Evolutionary conservation across 306 rosid species (phyloP), one percentile per base, ranked within the genome.

Genomic region (Ceratonia siliqua): DNA sequence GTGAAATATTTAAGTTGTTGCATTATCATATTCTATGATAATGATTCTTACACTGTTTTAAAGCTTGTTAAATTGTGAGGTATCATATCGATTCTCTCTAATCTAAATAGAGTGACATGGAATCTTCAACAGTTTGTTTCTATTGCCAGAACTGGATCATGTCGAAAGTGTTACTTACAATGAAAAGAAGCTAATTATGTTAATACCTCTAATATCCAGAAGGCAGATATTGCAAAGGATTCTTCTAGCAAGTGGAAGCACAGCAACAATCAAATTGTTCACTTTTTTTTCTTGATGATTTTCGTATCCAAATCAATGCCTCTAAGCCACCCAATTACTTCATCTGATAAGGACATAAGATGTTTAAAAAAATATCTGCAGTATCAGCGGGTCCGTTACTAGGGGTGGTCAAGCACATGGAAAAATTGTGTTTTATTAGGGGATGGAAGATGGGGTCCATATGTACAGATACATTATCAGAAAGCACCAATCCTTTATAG

Each of bases 341-440:
- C 70, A 28, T 33, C 48, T 68, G 70, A 45, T 5, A 3, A 71
- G 32, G 61, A n/a, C n/a, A n/a, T n/a, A n/a, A n/a, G 13, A 25
- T 28, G 8, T 66, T 24, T 12, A 42, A 56, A 22, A 62, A 72
- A 63, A 73, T 45, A 59, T 71, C 59, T 71, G 36, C 45, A 33
- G 33, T 46, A 42, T 55, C 6, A 21, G 7, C 41, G 28, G 15
- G 41, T 10, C 35, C 53, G 39, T 52, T 15, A 14, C 24, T 36
- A 6, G 22, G 14, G 53, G 35, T 38, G 55, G 30, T 52, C n/a
- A 5, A 8, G 11, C 36, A 30, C 55, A 42, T 32, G 53, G 22
- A 22, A 18, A 43, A 46, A 46, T 25, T 14, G 43, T 57, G 53
- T 56, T 10, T 32, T 28, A 18, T 52, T 52, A 38, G 66, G 38